These are phyloP conservation scores for Alternaria dauci DNA, from an alignment of 2,329 filamentous ascomycete species.

Conservation along the genomic window DNA sequence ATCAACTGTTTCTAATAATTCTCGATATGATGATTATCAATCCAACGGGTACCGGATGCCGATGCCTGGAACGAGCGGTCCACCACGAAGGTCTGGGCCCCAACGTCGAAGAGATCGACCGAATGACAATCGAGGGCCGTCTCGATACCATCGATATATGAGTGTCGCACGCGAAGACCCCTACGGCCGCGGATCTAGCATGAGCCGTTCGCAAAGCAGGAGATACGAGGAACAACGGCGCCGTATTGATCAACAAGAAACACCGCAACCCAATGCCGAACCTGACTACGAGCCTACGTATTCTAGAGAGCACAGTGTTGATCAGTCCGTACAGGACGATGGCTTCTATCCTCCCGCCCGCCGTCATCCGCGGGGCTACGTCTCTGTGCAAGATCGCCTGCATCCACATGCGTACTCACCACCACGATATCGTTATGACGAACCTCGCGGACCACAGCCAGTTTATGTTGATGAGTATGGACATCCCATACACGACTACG, in stretches of 20 bases:
- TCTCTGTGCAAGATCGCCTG: slow-evolving; percentile 45
- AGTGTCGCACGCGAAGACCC: slow-evolving; percentile 47
- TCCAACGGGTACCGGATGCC: slow-evolving; percentile 35
- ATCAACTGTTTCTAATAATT: slow-evolving; percentile 46
- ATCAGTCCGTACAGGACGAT: slow-evolving; percentile 40
- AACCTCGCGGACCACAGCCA: slow-evolving; percentile 36
- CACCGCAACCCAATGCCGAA: slow-evolving; percentile 43
- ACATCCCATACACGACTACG: slow-evolving; percentile 40
- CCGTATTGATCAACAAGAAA: slow-evolving; percentile 49
- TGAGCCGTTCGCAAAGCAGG: slow-evolving; percentile 46
- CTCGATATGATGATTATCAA: slow-evolving; percentile 41
- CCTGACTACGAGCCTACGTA: slow-evolving; percentile 38
- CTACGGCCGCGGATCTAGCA: slow-evolving; percentile 45
- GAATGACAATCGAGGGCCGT: slow-evolving; percentile 44
- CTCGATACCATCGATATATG: slow-evolving; percentile 49
- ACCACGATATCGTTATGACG: slow-evolving; percentile 43
- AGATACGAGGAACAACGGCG: slow-evolving; percentile 49
- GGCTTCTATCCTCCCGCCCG: slow-evolving; percentile 30
- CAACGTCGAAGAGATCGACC: slow-evolving; percentile 45
- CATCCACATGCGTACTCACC: slow-evolving; percentile 37
- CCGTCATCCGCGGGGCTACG: slow-evolving; percentile 40
- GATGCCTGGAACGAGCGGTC: slow-evolving; percentile 36
- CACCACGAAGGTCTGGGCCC: slow-evolving; percentile 37
- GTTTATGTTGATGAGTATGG: slow-evolving; percentile 47
- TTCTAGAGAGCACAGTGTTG: slow-evolving; percentile 46